Percentiles rank a stretch among this genome's conserved stretches.
These are phyloP conservation scores for Acmispon strigosus DNA, from an alignment of 306 rosid species.

Conservation along the genomic window DNA sequence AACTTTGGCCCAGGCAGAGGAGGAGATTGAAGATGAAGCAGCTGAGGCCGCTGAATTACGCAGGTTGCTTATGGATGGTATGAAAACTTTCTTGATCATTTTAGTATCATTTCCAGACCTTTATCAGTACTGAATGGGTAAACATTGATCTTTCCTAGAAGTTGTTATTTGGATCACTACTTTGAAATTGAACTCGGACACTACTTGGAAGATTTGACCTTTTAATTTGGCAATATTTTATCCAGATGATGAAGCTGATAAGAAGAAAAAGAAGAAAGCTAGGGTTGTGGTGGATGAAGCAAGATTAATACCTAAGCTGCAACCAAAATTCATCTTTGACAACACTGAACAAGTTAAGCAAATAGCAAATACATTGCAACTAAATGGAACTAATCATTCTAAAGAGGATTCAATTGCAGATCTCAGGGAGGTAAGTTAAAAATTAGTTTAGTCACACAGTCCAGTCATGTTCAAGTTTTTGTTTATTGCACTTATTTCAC, in stretches of 20 bases:
- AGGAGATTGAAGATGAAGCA: slow-evolving; percentile 87
- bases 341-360: slow-evolving; percentile 52
- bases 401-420: slow-evolving; percentile 49
- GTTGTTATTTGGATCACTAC: background rate
- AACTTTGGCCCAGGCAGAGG: slow-evolving; percentile 82
- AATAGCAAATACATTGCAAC: slow-evolving; percentile 33
- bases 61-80: slow-evolving; percentile 93
- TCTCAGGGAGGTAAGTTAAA: slow-evolving; percentile 42
- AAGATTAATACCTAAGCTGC: slow-evolving; percentile 36
- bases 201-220: slow-evolving; percentile 12
- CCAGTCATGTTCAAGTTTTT: slow-evolving; percentile 8
- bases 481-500: slow-evolving; percentile 16
- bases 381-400: slow-evolving; percentile 49
- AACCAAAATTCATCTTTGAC: slow-evolving; percentile 41
- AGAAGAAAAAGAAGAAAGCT: slow-evolving; percentile 77
- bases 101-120: background rate
- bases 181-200: background rate
- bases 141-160: background rate
- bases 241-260: slow-evolving; percentile 64
- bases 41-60: slow-evolving; percentile 90
- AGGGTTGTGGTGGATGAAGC: slow-evolving; percentile 37
- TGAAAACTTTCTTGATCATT: slow-evolving; percentile 14
- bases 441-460: background rate
- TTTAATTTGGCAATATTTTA: slow-evolving; percentile 20
- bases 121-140: background rate